Evolutionary conservation across 148 eudicot genomes (phyloP).

Genomic region (Chenopodium suecicum): DNA sequence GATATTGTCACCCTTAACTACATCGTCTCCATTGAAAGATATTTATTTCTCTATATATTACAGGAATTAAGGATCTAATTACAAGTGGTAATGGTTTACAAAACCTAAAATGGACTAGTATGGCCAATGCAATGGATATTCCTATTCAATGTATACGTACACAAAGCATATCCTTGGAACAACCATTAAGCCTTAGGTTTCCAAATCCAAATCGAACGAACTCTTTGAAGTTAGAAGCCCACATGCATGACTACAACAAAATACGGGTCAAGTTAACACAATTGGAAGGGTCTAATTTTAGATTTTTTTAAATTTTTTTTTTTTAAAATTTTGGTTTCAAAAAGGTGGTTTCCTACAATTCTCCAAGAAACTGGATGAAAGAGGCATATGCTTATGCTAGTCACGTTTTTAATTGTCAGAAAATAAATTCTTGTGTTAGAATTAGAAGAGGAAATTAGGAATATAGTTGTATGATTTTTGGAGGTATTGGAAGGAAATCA

Average conservation of each 20-base stretch:
- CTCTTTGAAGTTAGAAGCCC: neutral
- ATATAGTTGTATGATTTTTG: neutral
- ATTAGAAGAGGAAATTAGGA: neutral
- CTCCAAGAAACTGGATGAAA: neutral
- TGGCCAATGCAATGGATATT: neutral
- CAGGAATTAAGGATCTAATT: too few species aligned
- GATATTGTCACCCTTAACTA: too few species aligned
- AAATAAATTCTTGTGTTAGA: neutral
- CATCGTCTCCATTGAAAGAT: too few species aligned
- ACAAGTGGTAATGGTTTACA: neutral
- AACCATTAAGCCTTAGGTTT: neutral
- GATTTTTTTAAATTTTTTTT: neutral
- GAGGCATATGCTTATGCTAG: constrained; percentile 1
- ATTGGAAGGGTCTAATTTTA: neutral
- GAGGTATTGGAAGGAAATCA: neutral
- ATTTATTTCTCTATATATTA: too few species aligned
- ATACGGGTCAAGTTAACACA: neutral
- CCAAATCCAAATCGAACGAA: neutral
- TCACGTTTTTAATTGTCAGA: neutral
- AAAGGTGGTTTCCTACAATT: neutral
- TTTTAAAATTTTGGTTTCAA: too few species aligned
- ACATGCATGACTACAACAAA: neutral
- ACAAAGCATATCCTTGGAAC: neutral
- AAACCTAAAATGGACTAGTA: neutral
- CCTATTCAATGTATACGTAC: neutral